Evolutionary conservation across 106 monocot species (phyloP).

Genomic region (Allium fistulosum): DNA sequence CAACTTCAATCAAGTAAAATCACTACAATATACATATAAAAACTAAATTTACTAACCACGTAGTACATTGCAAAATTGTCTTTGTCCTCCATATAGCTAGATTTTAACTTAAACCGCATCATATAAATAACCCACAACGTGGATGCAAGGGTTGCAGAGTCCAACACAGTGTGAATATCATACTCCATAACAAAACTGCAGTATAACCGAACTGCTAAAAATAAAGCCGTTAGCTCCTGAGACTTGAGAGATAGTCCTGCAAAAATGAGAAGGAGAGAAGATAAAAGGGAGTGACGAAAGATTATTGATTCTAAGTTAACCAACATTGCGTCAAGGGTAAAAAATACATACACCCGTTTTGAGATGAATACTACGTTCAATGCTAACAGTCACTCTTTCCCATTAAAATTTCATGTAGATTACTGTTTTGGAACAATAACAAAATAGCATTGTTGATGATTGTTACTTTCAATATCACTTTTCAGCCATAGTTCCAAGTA

Average conservation of each 20-base stretch:
- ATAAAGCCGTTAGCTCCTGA: slow-evolving; percentile 64
- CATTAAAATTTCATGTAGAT: too few relatives aligned
- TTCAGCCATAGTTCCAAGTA: too few relatives aligned
- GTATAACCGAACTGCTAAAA: slow-evolving; percentile 64
- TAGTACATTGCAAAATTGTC: slow-evolving; percentile 58
- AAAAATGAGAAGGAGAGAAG: slow-evolving; percentile 3
- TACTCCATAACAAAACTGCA: slow-evolving; percentile 79
- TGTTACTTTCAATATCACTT: too few relatives aligned
- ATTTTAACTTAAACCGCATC: slow-evolving; percentile 59
- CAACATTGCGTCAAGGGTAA: too few relatives aligned
- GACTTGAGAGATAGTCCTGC: slow-evolving; percentile 70
- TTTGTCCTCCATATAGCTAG: slow-evolving; percentile 77
- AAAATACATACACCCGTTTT: too few relatives aligned
- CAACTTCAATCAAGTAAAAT: too few relatives aligned
- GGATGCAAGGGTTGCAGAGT: slow-evolving; percentile 45
- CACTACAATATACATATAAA: too few relatives aligned
- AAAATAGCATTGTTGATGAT: too few relatives aligned
- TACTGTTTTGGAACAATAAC: too few relatives aligned
- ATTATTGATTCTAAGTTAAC: too few relatives aligned
- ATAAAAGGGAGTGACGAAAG: neutral
- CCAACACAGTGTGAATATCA: slow-evolving; percentile 69
- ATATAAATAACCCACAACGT: slow-evolving; percentile 76
- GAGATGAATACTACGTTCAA: too few relatives aligned
- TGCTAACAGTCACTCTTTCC: too few relatives aligned
- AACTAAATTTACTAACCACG: slow-evolving; percentile 36